Evolutionary conservation across 2,329 filamentous ascomycete genomes (phyloP).

Genomic region (Trichoderma atrobrunneum): DNA sequence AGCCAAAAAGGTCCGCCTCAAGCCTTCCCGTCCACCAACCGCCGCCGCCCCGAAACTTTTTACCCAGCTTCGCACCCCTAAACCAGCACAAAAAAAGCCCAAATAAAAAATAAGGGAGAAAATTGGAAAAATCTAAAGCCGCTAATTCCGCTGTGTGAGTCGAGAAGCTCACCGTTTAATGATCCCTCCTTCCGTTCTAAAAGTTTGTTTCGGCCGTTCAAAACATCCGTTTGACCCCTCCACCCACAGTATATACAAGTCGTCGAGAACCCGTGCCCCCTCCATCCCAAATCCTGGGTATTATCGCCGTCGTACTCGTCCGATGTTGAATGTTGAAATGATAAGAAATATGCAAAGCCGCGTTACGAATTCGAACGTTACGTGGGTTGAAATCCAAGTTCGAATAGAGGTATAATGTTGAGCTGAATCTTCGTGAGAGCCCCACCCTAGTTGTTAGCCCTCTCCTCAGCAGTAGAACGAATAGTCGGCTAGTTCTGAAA

Average conservation of each 20-base stretch:
- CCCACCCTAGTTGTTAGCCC: background rate
- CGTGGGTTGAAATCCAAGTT: background rate
- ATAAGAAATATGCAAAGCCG: background rate
- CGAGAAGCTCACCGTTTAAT: background rate
- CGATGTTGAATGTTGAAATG: background rate
- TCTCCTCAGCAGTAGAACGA: background rate
- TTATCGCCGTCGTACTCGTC: background rate
- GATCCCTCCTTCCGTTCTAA: background rate
- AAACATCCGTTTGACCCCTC: background rate
- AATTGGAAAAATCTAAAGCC: background rate
- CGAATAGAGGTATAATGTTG: background rate
- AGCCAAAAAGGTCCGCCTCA: background rate
- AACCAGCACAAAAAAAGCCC: background rate
- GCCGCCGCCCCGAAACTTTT: background rate
- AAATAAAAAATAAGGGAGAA: background rate
- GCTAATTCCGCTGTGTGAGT: constrained; percentile 3
- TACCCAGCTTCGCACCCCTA: background rate
- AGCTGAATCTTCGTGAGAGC: background rate
- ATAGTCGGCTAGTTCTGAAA: background rate
- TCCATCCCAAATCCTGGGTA: background rate
- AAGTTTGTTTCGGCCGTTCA: constrained; percentile 14
- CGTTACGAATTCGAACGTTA: background rate
- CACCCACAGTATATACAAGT: background rate
- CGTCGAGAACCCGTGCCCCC: background rate
- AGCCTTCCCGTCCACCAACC: background rate